A percentile compares a stretch with the other conserved stretches of the same genome.
Conservation (phyloP, 2,329 filamentous ascomycete species). For the Pseudocercospora macadamiae region DNA sequence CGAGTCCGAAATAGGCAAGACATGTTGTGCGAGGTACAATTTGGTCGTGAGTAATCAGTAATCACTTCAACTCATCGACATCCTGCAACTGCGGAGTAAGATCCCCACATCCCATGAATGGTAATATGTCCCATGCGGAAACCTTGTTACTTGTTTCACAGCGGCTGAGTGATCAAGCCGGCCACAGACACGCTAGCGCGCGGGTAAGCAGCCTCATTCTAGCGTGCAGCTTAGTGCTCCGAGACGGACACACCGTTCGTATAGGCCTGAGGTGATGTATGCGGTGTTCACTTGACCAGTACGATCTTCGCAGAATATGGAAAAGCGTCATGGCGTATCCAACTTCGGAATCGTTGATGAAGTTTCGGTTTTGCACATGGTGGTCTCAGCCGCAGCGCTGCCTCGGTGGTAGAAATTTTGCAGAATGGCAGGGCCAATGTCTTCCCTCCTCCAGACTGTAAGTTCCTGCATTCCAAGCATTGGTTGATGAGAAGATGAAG, state of each 20-base stretch:
- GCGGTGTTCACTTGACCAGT: neutral
- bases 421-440: neutral
- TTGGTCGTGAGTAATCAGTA: neutral
- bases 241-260: neutral
- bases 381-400: neutral
- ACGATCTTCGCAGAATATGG: neutral
- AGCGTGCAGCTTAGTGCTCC: neutral
- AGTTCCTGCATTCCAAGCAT: neutral
- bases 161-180: neutral
- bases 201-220: neutral
- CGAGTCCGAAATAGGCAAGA: neutral
- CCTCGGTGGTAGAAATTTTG: neutral
- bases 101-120: neutral
- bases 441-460: neutral
- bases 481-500: neutral
- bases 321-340: neutral
- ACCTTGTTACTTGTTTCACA: neutral
- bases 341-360: neutral
- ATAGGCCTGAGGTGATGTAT: neutral
- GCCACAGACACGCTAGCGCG: neutral
- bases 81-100: neutral
- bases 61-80: neutral
- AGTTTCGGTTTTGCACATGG: neutral
- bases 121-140: neutral
- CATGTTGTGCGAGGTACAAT: neutral